Percentiles rank a stretch among this genome's conserved stretches.
These are phyloP conservation scores for Melastoma malabathricum DNA, from an alignment of 345 rosid species.

Conservation along the genomic window DNA sequence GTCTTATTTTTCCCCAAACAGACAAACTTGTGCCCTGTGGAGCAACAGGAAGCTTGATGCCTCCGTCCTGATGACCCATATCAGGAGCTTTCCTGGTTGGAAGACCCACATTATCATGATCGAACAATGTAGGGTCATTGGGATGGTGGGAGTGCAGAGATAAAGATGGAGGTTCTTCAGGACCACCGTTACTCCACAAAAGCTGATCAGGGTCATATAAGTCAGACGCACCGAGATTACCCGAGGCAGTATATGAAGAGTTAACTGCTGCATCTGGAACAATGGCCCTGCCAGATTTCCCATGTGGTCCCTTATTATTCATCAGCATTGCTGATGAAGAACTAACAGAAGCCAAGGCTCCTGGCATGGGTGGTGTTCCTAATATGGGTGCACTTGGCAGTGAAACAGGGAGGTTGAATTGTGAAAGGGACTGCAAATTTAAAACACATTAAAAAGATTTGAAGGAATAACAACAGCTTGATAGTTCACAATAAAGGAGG, in stretches of 20 bases:
- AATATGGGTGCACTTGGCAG: slow-evolving; percentile 59
- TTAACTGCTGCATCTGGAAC: slow-evolving; percentile 47
- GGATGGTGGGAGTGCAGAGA: slow-evolving; percentile 36
- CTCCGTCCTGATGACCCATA: slow-evolving; percentile 25
- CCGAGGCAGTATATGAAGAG: slow-evolving; percentile 36
- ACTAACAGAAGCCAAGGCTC: slow-evolving; percentile 35
- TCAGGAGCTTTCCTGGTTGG: slow-evolving; percentile 20
- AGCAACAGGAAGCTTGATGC: slow-evolving; percentile 16
- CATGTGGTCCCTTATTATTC: slow-evolving; percentile 29
- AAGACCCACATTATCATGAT: slow-evolving; percentile 35
- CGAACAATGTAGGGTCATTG: slow-evolving; percentile 37
- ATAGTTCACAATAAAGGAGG: not conserved
- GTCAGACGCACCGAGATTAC: slow-evolving; percentile 47
- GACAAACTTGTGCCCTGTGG: slow-evolving; percentile 33
- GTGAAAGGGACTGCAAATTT: slow-evolving; percentile 81
- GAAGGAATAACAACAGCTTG: not conserved
- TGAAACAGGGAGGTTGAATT: slow-evolving; percentile 91
- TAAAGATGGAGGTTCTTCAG: slow-evolving; percentile 38
- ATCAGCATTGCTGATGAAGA: slow-evolving; percentile 35
- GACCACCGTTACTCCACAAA: slow-evolving; percentile 68
- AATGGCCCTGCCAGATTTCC: slow-evolving; percentile 35
- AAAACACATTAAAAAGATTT: slow-evolving; percentile 2
- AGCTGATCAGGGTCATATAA: slow-evolving; percentile 99
- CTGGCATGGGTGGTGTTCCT: slow-evolving; percentile 46
- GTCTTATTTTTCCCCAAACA: slow-evolving; percentile 69